Base-by-base conservation (phyloP, 345 rosid genomes). In the Carallia brachiata region DNA sequence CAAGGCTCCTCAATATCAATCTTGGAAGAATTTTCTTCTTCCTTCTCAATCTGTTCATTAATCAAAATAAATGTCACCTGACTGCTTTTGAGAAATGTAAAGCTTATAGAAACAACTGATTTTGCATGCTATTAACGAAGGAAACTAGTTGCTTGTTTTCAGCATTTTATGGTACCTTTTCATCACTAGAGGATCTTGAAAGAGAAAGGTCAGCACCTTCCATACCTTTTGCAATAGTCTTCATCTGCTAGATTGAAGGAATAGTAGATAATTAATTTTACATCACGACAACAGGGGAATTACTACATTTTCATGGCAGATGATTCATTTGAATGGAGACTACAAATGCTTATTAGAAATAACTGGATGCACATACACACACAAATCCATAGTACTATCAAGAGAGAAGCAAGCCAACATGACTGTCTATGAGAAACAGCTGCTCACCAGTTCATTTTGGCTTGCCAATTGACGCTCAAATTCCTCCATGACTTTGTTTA, bases 181-280 rank as follows among this genome's bases (percentile, higher is more conserved):
- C 48, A 71, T 80, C 76, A 39, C 73, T 65, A 36, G 82, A 77
- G 60, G 77, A 55, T 75, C 31, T 77, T 53, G 82, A 59, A 57
- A 67, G 78, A 47, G 79, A 62, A 57, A 70, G 52, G 31, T 63
- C 66, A 19, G 73, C 60, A 52, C 52, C 69, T 68, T 60, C 65
- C 70, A 66, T 62, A 61, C 71, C 84, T 76, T 75, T 82, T 69
- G 80, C 18, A 63, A 76, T 66, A 67, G 77, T 36, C 76, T 79
- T 86, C 62, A 80, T 74, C 96, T 92, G 85, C 61, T 71, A 72
- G 19, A 72, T 12, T 27, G 31, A 36, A 55, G 40, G 59, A 61
- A 27, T 28, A 74, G 6, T 52, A 62, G 31, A 59, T 44, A 44
- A 23, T 27, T 19, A 56, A 9, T 56, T 56, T 56, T 27, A 56